Percentiles rank a stretch among this genome's conserved stretches.
Evolutionary conservation across 73 alveolate genomes (phyloP).

Genomic region (Paramecium biaurelia): DNA sequence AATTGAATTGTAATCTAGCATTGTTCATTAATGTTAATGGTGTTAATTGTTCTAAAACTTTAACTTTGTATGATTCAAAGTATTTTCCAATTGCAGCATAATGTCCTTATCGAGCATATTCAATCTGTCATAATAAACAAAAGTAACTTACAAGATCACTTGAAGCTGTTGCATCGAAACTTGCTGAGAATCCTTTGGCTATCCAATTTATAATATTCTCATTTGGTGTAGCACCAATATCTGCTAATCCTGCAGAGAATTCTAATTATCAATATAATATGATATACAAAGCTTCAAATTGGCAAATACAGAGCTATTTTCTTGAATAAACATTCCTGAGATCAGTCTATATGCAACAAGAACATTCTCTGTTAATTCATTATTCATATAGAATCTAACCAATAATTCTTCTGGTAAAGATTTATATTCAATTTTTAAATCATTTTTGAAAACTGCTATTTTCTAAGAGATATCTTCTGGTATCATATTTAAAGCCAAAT

Average conservation of each 20-base stretch:
- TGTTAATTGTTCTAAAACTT: background rate
- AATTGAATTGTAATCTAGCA: slow-evolving; percentile 1
- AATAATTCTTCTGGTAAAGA: slow-evolving; percentile 31
- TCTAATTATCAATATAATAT: background rate
- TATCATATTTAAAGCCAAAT: background rate
- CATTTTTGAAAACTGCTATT: background rate
- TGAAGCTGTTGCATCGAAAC: background rate
- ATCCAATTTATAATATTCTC: background rate
- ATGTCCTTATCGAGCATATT: background rate
- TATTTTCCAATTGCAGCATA: slow-evolving; percentile 17
- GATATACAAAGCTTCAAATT: background rate
- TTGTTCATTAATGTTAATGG: background rate
- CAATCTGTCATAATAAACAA: background rate
- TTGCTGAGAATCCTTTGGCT: background rate
- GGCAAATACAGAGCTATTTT: background rate
- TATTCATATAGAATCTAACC: background rate
- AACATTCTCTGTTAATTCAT: background rate
- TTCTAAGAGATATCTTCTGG: background rate
- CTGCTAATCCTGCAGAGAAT: background rate
- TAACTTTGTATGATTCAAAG: background rate
- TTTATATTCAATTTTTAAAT: slow-evolving; percentile 33
- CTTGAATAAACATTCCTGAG: background rate
- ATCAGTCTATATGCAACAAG: background rate
- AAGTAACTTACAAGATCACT: background rate
- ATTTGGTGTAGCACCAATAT: slow-evolving; percentile 12